Base-by-base conservation (phyloP, 2,329 filamentous ascomycete genomes). In the Scytalidium lignicola region DNA sequence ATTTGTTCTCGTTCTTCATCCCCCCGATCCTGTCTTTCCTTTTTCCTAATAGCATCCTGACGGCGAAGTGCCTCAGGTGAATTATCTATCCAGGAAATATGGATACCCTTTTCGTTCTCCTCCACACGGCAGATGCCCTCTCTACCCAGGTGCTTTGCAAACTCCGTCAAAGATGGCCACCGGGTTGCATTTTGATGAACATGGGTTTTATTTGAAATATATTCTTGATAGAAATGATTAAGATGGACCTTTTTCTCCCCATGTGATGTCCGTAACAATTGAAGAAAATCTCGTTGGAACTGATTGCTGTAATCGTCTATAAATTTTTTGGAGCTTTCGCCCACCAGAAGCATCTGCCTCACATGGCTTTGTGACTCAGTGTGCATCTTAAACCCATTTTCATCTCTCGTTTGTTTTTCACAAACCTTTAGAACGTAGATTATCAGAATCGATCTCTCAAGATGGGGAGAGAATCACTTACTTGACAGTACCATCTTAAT, bases 181-280 rank as follows among this genome's bases (percentile, higher is more conserved):
- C 86, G 85, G 0, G 93, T 97, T 7, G 90, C 77, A 67, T 96
- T 96, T 87, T 97, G 90, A 65, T 97, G 93, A 8, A 93, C 74
- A 65, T 97, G 92, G 61, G 90, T 79, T 67, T 91, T 90, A 58
- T 92, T 86, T 15, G 82, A 78, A 58, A 97, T 96, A 61, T 95
- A 93, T 63, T 91, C 85, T 65, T 97, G 90, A 69, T 99, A 99
- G 67, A 97, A 97, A 53, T 88, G 84, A 63, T 99, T 99, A 46
- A 91, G 81, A 28, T 91, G 80, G 1, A 97, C 83, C 60, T 83
- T 80, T 68, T 99, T 99, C 69, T 96, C 90, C 54, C 90, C 90
- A 62, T 99, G 93, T 0, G 85, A 81, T 0, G 91, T 96, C 50
- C 82, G 79, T 6, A 99, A 74, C 2, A 93, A 74, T 50, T 82